Base-by-base conservation (phyloP, 1,284 basidiomycete genomes). In the Inonotus hispidus region DNA sequence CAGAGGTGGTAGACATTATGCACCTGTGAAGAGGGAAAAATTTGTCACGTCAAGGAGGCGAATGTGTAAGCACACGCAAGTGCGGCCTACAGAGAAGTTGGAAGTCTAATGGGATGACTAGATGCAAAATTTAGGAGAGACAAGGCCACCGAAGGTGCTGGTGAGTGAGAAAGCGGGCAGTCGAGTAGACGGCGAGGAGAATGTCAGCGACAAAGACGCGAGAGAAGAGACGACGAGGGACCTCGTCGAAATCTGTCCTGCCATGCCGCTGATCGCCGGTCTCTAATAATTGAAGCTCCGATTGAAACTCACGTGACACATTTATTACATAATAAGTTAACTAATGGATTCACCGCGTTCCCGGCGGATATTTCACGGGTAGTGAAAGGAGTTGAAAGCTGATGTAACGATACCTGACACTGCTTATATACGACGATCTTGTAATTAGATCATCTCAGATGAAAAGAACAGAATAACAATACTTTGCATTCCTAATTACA, bases 71-170 rank as follows among this genome's bases (percentile, higher is more conserved):
- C 50, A 35, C 29, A 37, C 27, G 35, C 16, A 41, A 56, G n/a
- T 63, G n/a, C 66, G 64, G 74, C 71, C 67, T 60, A 71, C 65
- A 65, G 70, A 60, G 72, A 70, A 71, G 70, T 70, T 71, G 66
- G 72, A 37, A 10, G 38, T 59, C 58, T 59, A 59, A 41, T 29
- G n/a, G 63, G 29, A 53, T 50, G 46, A 39, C 21, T 35, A 41
- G 46, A 53, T 27, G 50, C 37, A 8, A 46, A 32, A 16, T 52
- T 27, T 45, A 21, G 29, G 21, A 53, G 35, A 10, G 27, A 43
- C 38, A 32, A 59, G 49, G 58, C 58, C 50, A 53, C 58, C 43
- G 58, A 49, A 14, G 25, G 41, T 19, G 58, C 49, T 53, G 58
- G 41, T 35, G 37, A 59, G 46, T 25, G 13, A 14, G 21, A 25